These are phyloP conservation scores for Neocallimastix lanati DNA, from an alignment of 192 early-diverging fungal genomes.

Conservation along the genomic window DNA sequence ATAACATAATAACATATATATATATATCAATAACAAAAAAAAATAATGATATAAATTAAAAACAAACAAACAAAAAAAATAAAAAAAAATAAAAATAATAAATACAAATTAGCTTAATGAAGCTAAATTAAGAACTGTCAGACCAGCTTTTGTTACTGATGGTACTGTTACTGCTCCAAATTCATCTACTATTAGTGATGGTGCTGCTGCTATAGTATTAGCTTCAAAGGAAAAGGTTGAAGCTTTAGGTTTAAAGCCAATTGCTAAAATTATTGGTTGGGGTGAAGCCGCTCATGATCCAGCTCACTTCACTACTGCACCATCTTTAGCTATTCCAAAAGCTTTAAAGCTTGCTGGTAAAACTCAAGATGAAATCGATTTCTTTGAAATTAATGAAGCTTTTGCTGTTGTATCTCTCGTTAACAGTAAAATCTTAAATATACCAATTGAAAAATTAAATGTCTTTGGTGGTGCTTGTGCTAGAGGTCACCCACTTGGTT, in stretches of 20 bases:
- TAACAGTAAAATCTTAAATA: slow-evolving; percentile 59
- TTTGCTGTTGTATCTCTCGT: slow-evolving; percentile 85
- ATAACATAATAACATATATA: too few species aligned
- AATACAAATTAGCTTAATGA: slow-evolving; percentile 23
- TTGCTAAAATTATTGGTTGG: slow-evolving; percentile 70
- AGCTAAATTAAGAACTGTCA: slow-evolving; percentile 71
- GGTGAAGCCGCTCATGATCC: slow-evolving; percentile 82
- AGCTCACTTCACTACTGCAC: slow-evolving; percentile 89
- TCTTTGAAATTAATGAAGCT: slow-evolving; percentile 96
- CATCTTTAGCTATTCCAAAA: slow-evolving; percentile 75
- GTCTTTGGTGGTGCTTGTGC: slow-evolving; percentile 90
- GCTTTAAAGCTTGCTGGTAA: slow-evolving; percentile 76
- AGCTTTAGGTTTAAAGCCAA: slow-evolving; percentile 58
- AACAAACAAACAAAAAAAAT: too few species aligned
- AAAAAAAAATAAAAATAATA: too few species aligned
- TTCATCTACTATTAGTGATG: slow-evolving; percentile 86
- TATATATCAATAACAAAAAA: too few species aligned
- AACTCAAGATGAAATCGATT: slow-evolving; percentile 60
- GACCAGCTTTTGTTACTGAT: slow-evolving; percentile 65
- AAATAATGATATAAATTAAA: too few species aligned
- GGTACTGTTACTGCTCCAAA: slow-evolving; percentile 95
- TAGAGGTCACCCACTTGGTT: slow-evolving; percentile 95
- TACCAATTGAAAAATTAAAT: slow-evolving; percentile 66
- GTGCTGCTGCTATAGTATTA: slow-evolving; percentile 78
- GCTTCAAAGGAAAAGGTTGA: slow-evolving; percentile 58